Base-by-base conservation (phyloP, 805 yeast genomes). In the Wickerhamiella parazyma region DNA sequence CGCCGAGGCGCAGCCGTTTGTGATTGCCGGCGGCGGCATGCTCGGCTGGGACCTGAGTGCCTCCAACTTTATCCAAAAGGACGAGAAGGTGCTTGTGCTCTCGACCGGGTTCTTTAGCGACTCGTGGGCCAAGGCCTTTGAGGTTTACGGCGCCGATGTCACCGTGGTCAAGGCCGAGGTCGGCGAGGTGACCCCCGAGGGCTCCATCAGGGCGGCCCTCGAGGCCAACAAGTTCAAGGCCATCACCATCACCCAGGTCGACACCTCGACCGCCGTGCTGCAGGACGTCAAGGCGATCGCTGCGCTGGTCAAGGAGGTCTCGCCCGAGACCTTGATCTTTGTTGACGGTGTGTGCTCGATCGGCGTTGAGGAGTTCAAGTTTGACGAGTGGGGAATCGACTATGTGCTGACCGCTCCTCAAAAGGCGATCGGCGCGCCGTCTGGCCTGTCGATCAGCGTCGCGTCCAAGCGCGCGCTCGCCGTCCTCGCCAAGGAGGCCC, bases 301-400 rank as follows among this genome's bases (percentile, higher is more conserved):
- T 21, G 64, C 62, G 42, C 51, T 78, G n/a, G 79, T 82, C 47
- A 74, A 76, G 54, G 57, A 65, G 49, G 64, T 69, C 1, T 73
- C 85, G 3, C 96, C 97, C 43, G 80, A 81, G 24, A 75, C 95
- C 19, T 70, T 89, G 48, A 69, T 89, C 43, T 66, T 85, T 41
- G 94, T 89, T 33, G 98, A 89, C 61, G 95, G 94, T 38, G 97
- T 89, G 24, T 91, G 97, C 65, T 85, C 96, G 6, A 74, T 87
- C 48, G 97, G 81, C 20, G 91, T 83, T 48, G 98, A 89, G 66
- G 72, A 75, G 52, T 67, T 89, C 50, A 76, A 82, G 55, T 89
- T 89, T 58, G 89, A 84, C 58, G 70, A 70, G 16, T 89, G 97
- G 96, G 86, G 83, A 4, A 63, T 89, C 43, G 98, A 89, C 65